These are phyloP conservation scores for Amanita pseudoporphyria DNA, from an alignment of 768 basidiomycete genomes.

Conservation along the genomic window DNA sequence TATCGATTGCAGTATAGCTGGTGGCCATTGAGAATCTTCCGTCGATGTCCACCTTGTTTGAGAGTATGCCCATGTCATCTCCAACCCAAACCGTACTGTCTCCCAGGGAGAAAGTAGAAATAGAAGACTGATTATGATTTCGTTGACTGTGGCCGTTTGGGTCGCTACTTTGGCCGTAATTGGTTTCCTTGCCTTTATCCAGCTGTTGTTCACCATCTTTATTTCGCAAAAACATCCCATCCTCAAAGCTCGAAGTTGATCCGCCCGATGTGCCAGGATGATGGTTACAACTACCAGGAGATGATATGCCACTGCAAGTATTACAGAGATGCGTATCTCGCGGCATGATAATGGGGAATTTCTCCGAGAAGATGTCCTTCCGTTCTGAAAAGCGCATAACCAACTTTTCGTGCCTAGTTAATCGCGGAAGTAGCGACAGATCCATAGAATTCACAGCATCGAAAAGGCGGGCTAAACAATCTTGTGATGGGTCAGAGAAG, in stretches of 20 bases:
- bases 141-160: no score
- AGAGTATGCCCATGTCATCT: slow-evolving; percentile 53
- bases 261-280: slow-evolving; percentile 47
- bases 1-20: slow-evolving; percentile 28
- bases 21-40: slow-evolving; percentile 31
- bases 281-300: slow-evolving; percentile 22
- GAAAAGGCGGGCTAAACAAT: slow-evolving; percentile 83
- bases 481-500: slow-evolving; percentile 80
- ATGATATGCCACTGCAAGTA: background rate
- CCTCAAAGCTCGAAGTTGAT: slow-evolving; percentile 64
- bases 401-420: slow-evolving; percentile 78
- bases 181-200: no score
- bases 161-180: no score
- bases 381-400: slow-evolving; percentile 86
- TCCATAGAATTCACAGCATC: slow-evolving; percentile 93
- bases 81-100: slow-evolving; percentile 82
- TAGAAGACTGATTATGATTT: no score
- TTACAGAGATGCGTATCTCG: slow-evolving; percentile 14
- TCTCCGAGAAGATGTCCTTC: slow-evolving; percentile 87
- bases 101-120: slow-evolving; percentile 61
- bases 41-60: slow-evolving; percentile 12
- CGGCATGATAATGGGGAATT: slow-evolving; percentile 40
- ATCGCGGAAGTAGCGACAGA: slow-evolving; percentile 61
- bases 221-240: no score
- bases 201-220: no score